Percentiles rank a stretch among this genome's conserved stretches.
phyloP scores from a whole-genome alignment of 805 yeast species.

The Isabelozyma gotoi region DNA sequence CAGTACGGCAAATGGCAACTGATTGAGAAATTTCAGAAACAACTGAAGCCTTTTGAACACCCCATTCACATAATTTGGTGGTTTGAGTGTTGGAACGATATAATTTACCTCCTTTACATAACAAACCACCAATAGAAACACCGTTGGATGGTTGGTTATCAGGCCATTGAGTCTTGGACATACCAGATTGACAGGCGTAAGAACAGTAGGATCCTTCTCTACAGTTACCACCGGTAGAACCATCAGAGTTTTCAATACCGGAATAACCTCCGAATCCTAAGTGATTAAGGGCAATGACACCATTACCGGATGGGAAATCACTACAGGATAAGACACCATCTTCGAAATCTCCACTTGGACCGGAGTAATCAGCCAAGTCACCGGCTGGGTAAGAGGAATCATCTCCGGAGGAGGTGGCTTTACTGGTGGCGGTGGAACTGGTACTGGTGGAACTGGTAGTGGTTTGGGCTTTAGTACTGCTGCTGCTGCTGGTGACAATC shows the following conservation, averaged over 20 bases:
- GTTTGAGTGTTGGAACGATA: slow-evolving; percentile 70
- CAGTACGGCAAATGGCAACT: slow-evolving; percentile 95
- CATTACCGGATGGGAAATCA: slow-evolving; percentile 76
- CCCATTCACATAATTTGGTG: slow-evolving; percentile 84
- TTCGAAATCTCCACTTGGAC: slow-evolving; percentile 60
- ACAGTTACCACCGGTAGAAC: slow-evolving; percentile 69
- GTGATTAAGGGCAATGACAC: slow-evolving; percentile 73
- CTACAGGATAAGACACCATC: slow-evolving; percentile 73
- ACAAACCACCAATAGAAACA: slow-evolving; percentile 90
- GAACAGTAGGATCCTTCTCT: slow-evolving; percentile 92
- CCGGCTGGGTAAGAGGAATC: slow-evolving; percentile 38
- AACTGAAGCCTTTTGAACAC: slow-evolving; percentile 66
- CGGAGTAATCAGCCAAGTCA: slow-evolving; percentile 55
- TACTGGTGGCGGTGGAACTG: slow-evolving; percentile 4
- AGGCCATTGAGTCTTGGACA: slow-evolving; percentile 99
- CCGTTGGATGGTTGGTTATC: slow-evolving; percentile 82
- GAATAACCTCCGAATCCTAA: slow-evolving; percentile 83
- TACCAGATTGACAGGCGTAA: slow-evolving; percentile 97
- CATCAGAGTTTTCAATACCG: slow-evolving; percentile 62
- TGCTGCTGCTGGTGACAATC: slow-evolving; percentile 9
- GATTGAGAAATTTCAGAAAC: slow-evolving; percentile 59
- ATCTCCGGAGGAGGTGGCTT: slow-evolving; percentile 9
- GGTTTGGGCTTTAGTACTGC: slow-evolving; percentile 16
- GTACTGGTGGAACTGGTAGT: slow-evolving; percentile 5
- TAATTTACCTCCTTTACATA: slow-evolving; percentile 80